Base-by-base conservation (phyloP, 1,139 yeast genomes). In the Candida neerlandica region DNA sequence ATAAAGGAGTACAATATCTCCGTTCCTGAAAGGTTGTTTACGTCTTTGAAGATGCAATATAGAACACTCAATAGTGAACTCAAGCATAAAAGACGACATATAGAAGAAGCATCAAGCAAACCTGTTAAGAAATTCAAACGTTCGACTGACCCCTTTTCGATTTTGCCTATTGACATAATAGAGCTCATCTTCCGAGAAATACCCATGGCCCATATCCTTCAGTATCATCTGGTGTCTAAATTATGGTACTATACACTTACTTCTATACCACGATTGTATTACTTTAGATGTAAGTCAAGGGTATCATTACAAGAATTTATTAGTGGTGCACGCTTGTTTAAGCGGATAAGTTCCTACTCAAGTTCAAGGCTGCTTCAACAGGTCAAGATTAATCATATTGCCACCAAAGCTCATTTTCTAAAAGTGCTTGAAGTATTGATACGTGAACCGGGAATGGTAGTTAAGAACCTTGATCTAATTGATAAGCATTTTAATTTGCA, bases 191-290 rank as follows among this genome's bases (percentile, higher is more conserved):
- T 74, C 50, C 16, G 44, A 6, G 45, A 56, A 10, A 43, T 74
- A 5, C 54, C 66, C 0, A 49, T 66, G 16, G 58, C 51, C 19
- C 46, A 54, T 3, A 38, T 70, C 1, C 56, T 71, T 3, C 38
- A 50, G 3, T 69, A 73, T 45, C 77, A 66, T 51, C 48, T 63
- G 32, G 79, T 75, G 15, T 60, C 66, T 43, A 65, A 61, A 51
- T 41, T 34, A 6, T 75, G 80, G 80, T 67, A 71, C 52, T 32
- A 46, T 3, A 47, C 58, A 1, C 59, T 75, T 11, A 59, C 60
- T 2, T 46, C 50, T 2, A 53, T 75, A 2, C 73, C 74, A 0
- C 38, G 55, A 7, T 54, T 75, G 21, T 75, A 69, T 51, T 43
- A 57, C 2, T 53, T 71, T 33, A 53, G 51, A 14, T 65, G 73